Evolutionary conservation across 2,329 filamentous ascomycete species (phyloP).

Genomic region (Penicillium hesseltinei): DNA sequence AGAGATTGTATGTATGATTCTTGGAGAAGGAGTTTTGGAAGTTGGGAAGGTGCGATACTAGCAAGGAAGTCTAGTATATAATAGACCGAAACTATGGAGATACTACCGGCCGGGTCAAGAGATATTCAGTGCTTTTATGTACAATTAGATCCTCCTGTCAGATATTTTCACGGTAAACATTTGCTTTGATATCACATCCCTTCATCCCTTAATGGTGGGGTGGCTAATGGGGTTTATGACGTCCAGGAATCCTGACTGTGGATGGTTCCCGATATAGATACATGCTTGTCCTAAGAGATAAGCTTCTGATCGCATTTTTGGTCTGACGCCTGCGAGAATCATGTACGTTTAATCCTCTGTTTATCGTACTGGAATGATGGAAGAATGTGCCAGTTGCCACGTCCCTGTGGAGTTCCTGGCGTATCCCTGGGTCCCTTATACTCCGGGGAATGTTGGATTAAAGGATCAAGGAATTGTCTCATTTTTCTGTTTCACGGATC

Average conservation of each 20-base stretch:
- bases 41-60: background rate
- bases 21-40: background rate
- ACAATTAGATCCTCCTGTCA: background rate
- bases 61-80: background rate
- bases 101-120: background rate
- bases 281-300: conserved; percentile 2
- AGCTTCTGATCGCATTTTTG: conserved; percentile 17
- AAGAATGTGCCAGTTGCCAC: conserved; percentile 22
- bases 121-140: conserved; percentile 11
- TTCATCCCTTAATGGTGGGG: conserved; percentile 12
- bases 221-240: conserved; percentile 10
- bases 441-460: conserved; percentile 18
- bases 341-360: background rate
- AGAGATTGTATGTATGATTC: background rate
- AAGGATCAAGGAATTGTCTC: background rate
- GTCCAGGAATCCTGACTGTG: conserved; percentile 16
- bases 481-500: background rate
- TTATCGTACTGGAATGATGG: conserved; percentile 19
- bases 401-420: conserved; percentile 4
- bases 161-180: conserved; percentile 10
- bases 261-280: conserved; percentile 2
- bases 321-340: background rate
- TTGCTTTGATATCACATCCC: conserved; percentile 14
- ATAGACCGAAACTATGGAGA: background rate
- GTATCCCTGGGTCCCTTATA: conserved; percentile 19